phyloP scores from a whole-genome alignment of 2,329 filamentous ascomycete species.

The Acrocalymma vagum region DNA sequence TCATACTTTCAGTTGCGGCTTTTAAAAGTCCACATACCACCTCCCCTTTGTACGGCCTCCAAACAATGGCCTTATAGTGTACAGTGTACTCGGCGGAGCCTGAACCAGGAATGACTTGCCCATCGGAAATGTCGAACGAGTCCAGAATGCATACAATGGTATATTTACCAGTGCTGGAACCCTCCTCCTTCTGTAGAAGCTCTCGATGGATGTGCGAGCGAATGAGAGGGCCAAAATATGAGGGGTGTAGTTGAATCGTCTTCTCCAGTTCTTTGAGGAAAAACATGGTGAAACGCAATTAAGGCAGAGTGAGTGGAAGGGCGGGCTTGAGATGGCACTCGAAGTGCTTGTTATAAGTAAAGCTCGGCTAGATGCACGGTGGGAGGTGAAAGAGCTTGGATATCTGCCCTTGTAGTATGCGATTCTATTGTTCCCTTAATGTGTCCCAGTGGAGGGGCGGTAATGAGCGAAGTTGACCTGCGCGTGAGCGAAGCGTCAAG shows the following conservation, averaged over 20 bases:
- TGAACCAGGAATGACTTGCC: constrained; percentile 88
- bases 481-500: constrained; percentile 29
- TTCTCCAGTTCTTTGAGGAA: constrained; percentile 98
- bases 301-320: constrained; percentile 12
- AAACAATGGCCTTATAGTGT: constrained; percentile 93
- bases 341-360: constrained; percentile 12
- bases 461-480: constrained; percentile 18
- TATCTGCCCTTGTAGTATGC: constrained; percentile 28
- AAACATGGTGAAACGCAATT: constrained; percentile 75
- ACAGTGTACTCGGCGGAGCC: constrained; percentile 95
- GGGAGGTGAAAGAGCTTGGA: constrained; percentile 14
- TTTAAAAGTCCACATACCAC: constrained; percentile 70
- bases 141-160: constrained; percentile 99
- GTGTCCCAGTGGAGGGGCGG: constrained; percentile 26
- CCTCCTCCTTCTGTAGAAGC: constrained; percentile 91
- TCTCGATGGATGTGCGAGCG: constrained; percentile 89
- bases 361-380: constrained; percentile 20
- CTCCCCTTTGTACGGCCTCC: constrained; percentile 97
- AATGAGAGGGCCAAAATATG: constrained; percentile 95
- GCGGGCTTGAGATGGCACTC: constrained; percentile 12
- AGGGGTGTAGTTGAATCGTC: constrained; percentile 92
- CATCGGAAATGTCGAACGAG: constrained; percentile 92
- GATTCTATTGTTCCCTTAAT: constrained; percentile 33
- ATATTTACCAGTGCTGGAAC: constrained; percentile 92
- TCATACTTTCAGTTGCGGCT: constrained; percentile 1